These are phyloP conservation scores for Dictyophora rubrovolvata DNA, from an alignment of 768 basidiomycete species.

Conservation along the genomic window DNA sequence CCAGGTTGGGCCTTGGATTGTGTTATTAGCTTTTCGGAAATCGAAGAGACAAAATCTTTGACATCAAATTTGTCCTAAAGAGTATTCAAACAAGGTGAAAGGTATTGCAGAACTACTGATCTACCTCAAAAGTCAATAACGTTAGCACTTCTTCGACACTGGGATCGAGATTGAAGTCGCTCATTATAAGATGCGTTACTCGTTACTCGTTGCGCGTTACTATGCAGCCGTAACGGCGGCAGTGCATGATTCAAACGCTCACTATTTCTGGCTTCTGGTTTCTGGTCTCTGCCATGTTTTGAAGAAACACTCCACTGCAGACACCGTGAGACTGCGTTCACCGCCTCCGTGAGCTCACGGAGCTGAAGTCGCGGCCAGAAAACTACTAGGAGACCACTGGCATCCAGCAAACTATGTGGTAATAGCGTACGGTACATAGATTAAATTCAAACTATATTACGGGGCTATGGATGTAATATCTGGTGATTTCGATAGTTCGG, in stretches of 20 bases:
- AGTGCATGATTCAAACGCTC: background rate
- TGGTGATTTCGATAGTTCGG: background rate
- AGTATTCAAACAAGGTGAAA: slow-evolving; percentile 25
- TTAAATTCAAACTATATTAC: no score
- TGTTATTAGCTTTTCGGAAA: slow-evolving; percentile 81
- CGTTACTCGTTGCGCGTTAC: no score
- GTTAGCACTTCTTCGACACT: slow-evolving; percentile 32
- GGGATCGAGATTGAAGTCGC: slow-evolving; percentile 31
- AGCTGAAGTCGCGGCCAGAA: no score
- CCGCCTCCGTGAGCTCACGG: no score
- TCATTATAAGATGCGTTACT: no score
- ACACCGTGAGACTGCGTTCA: no score
- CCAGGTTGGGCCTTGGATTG: slow-evolving; percentile 78
- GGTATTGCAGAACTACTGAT: background rate
- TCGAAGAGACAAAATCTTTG: slow-evolving; percentile 75
- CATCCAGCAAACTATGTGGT: no score
- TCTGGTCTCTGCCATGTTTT: no score
- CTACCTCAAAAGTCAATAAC: slow-evolving; percentile 31
- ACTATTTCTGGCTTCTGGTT: no score
- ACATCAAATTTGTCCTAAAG: slow-evolving; percentile 80
- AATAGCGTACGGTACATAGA: no score
- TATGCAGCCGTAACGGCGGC: background rate
- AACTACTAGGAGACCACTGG: no score
- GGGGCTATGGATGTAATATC: background rate
- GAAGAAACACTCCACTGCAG: no score